phyloP scores from a whole-genome alignment of 2,329 filamentous ascomycete species.

The Aspergillus flavus region DNA sequence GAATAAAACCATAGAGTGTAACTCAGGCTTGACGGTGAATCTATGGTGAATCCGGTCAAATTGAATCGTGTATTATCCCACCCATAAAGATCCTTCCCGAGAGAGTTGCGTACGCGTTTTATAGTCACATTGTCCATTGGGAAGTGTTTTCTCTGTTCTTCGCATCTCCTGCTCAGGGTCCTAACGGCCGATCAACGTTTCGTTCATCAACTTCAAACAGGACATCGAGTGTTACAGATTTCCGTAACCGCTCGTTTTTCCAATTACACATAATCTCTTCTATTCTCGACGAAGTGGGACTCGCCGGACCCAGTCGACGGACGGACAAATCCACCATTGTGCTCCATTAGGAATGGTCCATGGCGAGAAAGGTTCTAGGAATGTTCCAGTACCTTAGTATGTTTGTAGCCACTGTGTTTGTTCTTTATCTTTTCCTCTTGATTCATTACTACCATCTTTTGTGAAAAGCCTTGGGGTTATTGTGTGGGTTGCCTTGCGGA shows the following conservation, averaged over 20 bases:
- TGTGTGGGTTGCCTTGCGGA: neutral
- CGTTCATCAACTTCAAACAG: conserved; percentile 2
- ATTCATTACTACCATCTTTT: neutral
- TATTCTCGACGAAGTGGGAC: neutral
- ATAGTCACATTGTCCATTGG: neutral
- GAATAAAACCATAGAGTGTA: neutral
- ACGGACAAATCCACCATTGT: conserved; percentile 8
- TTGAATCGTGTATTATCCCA: neutral
- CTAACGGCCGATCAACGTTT: conserved; percentile 4
- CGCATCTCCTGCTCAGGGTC: neutral
- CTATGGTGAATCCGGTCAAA: neutral
- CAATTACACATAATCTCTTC: neutral
- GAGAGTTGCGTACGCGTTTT: conserved; percentile 1
- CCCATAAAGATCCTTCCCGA: neutral
- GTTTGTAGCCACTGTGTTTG: neutral
- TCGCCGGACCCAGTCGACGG: neutral
- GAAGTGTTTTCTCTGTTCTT: neutral
- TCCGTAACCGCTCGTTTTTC: neutral
- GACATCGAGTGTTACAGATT: neutral
- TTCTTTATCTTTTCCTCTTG: neutral
- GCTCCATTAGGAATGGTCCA: conserved; percentile 1
- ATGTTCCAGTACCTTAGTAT: neutral
- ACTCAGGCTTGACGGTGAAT: neutral
- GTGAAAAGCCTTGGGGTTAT: neutral
- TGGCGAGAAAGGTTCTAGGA: neutral